Percentiles rank a stretch among this genome's conserved stretches.
These are phyloP conservation scores for Plasmodium gallinaceum DNA, from an alignment of 169 alveolate species.

Conservation along the genomic window DNA sequence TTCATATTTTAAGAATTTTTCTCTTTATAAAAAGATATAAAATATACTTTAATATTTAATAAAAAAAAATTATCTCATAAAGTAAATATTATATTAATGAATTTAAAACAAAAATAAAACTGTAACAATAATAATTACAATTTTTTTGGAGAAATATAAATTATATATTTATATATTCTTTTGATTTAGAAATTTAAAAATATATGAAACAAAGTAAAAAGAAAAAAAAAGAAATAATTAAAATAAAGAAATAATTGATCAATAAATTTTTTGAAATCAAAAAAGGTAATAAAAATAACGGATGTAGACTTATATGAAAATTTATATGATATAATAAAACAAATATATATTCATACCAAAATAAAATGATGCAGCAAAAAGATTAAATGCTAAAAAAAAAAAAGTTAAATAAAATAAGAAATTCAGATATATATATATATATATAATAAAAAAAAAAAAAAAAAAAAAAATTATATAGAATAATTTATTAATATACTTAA, in stretches of 20 bases:
- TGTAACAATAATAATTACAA: too few relatives aligned
- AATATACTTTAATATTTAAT: too few relatives aligned
- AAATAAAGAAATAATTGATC: neutral
- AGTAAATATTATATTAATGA: too few relatives aligned
- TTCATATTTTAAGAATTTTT: too few relatives aligned
- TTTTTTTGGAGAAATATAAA: neutral
- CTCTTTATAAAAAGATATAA: too few relatives aligned
- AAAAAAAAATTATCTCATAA: too few relatives aligned
- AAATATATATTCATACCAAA: neutral
- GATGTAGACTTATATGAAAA: constrained; percentile 2
- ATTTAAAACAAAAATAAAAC: too few relatives aligned
- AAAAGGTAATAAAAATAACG: constrained; percentile 1
- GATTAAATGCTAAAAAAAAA: too few relatives aligned
- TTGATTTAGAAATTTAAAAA: constrained; percentile 16
- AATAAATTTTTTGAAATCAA: constrained; percentile 15
- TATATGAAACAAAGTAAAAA: constrained; percentile 28
- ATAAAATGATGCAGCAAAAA: too few relatives aligned
- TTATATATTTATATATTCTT: constrained; percentile 1
- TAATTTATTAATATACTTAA: too few relatives aligned
- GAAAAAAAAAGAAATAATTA: constrained; percentile 18
- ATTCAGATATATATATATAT: neutral
- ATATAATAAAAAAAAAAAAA: constrained; percentile 12
- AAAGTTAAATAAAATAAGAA: too few relatives aligned
- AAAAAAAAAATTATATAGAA: constrained; percentile 4
- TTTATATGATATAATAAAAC: neutral